These are phyloP conservation scores for Kwoniella mangroviensis DNA, from an alignment of 768 basidiomycete species.

Conservation along the genomic window DNA sequence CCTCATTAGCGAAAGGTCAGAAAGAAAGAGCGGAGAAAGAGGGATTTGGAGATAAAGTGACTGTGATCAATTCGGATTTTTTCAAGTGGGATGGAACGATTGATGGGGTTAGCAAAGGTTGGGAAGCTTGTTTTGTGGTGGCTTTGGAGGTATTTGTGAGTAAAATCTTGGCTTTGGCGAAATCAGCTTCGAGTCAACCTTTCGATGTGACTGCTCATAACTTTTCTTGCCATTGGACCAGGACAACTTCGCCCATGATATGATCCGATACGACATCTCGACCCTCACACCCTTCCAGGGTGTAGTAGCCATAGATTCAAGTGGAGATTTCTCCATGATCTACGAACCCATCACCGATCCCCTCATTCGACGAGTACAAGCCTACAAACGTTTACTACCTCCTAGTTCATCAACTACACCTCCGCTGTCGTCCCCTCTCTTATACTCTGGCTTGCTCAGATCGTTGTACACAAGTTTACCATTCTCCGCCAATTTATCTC, in stretches of 20 bases:
- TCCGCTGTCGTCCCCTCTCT: constrained; percentile 52
- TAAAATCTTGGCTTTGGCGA: constrained; percentile 26
- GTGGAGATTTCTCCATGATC: constrained; percentile 80
- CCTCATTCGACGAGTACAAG: constrained; percentile 76
- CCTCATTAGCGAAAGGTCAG: constrained; percentile 74
- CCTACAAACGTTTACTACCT: constrained; percentile 62
- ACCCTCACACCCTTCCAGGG: constrained; percentile 84
- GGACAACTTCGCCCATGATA: constrained; percentile 97
- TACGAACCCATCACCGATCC: constrained; percentile 86
- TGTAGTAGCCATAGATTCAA: constrained; percentile 73
- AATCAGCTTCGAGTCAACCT: too few species aligned
- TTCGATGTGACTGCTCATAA: too few species aligned
- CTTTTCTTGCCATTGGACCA: constrained; percentile 47
- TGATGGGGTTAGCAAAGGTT: neutral
- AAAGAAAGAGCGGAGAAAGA: constrained; percentile 46
- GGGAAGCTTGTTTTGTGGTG: constrained; percentile 84
- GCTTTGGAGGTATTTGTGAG: constrained; percentile 94
- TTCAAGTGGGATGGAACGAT: constrained; percentile 62
- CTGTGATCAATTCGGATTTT: constrained; percentile 67
- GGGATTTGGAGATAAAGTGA: constrained; percentile 45
- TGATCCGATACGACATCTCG: constrained; percentile 82
- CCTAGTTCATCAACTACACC: constrained; percentile 63
- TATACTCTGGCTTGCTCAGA: constrained; percentile 61
- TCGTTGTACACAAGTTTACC: constrained; percentile 73
- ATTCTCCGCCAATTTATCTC: constrained; percentile 85